phyloP scores from a whole-genome alignment of 2,329 filamentous ascomycete genomes.

The Hortaea sp. region DNA sequence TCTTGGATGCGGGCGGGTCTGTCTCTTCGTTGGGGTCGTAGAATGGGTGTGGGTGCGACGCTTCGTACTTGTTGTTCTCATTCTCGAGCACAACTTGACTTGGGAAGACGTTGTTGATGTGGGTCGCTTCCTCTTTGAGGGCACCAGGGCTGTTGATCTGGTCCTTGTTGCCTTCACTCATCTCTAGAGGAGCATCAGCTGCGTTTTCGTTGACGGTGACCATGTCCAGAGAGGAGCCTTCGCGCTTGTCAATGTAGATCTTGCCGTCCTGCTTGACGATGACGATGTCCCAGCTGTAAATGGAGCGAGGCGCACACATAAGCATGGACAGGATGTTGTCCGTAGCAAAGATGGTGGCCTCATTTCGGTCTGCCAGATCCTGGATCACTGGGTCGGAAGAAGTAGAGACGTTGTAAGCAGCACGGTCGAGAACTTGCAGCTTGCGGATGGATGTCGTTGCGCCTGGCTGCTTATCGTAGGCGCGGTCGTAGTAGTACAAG shows the following conservation, averaged over 20 bases:
- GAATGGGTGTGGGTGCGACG: slow-evolving; percentile 89
- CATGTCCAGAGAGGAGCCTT: slow-evolving; percentile 89
- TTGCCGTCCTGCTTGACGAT: slow-evolving; percentile 89
- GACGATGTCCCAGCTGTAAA: slow-evolving; percentile 97
- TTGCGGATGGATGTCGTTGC: slow-evolving; percentile 75
- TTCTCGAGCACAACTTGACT: slow-evolving; percentile 88
- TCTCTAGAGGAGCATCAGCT: slow-evolving; percentile 83
- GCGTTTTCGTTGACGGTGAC: slow-evolving; percentile 99
- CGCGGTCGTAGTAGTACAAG: slow-evolving; percentile 95
- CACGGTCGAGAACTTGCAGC: slow-evolving; percentile 80
- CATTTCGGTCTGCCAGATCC: slow-evolving; percentile 89
- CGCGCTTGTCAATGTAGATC: slow-evolving; percentile 97
- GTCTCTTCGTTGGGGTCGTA: slow-evolving; percentile 90
- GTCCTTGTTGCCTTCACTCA: slow-evolving; percentile 86
- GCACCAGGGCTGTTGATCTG: slow-evolving; percentile 86
- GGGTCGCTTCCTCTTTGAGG: slow-evolving; percentile 91
- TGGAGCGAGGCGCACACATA: slow-evolving; percentile 93
- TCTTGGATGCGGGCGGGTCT: slow-evolving; percentile 88
- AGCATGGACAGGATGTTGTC: slow-evolving; percentile 98
- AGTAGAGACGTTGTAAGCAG: slow-evolving; percentile 96
- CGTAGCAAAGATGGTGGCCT: slow-evolving; percentile 93
- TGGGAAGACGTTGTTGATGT: slow-evolving; percentile 99
- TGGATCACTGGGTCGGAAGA: slow-evolving; percentile 94
- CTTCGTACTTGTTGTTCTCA: slow-evolving; percentile 66
- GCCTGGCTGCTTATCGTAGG: slow-evolving; percentile 86